Evolutionary conservation across 345 rosid species (phyloP).

Genomic region (Sonneratia caseolaris): DNA sequence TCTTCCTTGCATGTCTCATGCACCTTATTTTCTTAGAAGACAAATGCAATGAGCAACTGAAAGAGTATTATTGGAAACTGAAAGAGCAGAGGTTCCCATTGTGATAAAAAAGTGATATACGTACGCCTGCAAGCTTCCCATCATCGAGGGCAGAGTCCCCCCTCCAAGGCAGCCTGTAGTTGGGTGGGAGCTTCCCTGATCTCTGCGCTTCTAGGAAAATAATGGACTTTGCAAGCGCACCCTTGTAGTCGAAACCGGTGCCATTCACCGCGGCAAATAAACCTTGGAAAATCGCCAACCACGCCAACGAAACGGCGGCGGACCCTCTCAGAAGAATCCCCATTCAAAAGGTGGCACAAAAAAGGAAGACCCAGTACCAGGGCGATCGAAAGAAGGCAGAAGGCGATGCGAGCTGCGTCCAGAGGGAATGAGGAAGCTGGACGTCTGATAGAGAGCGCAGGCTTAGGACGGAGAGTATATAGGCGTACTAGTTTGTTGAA

Average conservation of each 20-base stretch:
- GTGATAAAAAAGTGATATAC: constrained; percentile 2
- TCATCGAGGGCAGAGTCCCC: constrained; percentile 84
- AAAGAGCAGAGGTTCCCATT: neutral
- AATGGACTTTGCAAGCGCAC: constrained; percentile 59
- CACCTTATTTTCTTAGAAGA: no score
- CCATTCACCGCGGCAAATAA: constrained; percentile 27
- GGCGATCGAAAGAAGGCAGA: neutral
- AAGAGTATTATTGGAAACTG: neutral
- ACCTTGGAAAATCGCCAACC: constrained; percentile 32
- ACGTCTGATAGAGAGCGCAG: neutral
- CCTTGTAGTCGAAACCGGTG: constrained; percentile 39
- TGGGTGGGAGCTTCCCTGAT: constrained; percentile 74
- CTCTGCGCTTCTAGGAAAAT: constrained; percentile 87
- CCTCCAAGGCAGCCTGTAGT: constrained; percentile 63
- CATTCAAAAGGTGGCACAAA: constrained; percentile 7
- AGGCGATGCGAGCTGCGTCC: neutral
- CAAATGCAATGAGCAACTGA: neutral
- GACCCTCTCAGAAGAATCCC: constrained; percentile 12
- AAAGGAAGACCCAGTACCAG: neutral
- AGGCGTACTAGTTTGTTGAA: neutral
- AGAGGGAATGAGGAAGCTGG: neutral
- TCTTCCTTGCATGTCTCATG: no score
- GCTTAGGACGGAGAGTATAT: neutral
- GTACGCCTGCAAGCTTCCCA: constrained; percentile 56
- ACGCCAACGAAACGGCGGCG: constrained; percentile 18